Base-by-base conservation (phyloP, 1,139 yeast genomes). In the Geotrichum macrosporum region DNA sequence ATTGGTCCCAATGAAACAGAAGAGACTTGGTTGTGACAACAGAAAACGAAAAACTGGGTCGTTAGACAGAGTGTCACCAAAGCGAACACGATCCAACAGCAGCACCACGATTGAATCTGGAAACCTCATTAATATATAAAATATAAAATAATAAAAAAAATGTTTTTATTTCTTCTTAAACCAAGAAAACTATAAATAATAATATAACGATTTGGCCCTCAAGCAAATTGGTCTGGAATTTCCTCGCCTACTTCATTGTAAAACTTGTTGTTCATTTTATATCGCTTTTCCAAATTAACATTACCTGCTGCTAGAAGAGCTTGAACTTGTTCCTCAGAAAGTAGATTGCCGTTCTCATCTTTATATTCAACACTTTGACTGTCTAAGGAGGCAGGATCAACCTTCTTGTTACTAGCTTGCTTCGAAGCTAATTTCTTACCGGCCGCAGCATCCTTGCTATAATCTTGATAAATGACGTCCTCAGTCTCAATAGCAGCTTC, bases 211-310 rank as follows among this genome's bases (percentile, higher is more conserved):
- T 32, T 13, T 22, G 12, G 24, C 19, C n/a, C 12, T 19, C 34
- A 33, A 24, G 44, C 44, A 41, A 46, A 46, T 29, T 27, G 39
- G 30, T 46, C 49, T 5, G 41, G 35, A 19, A 46, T 46, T 21
- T 46, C 49, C 15, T 46, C 35, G n/a, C 49, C 49, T 21, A 30
- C 21, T 24, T 46, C 44, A 16, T 46, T 39, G 36, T 35, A 46
- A 26, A 33, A 46, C 32, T 46, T 46, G 16, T 42, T 45, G 26
- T 41, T 33, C 5, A 18, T 22, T 26, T 40, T 27, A 33, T 29
- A 38, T 31, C 49, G 15, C 26, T 35, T 31, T 13, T 46, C 39
- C n/a, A 46, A 13, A 3, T 41, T 29, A 9, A 36, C 35, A 9
- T 36, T 24, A 2, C 49, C 49, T 22, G 34, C 37, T 4, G 21